Evolutionary conservation across 345 rosid genomes (phyloP).

Genomic region (Arabis alpina): DNA sequence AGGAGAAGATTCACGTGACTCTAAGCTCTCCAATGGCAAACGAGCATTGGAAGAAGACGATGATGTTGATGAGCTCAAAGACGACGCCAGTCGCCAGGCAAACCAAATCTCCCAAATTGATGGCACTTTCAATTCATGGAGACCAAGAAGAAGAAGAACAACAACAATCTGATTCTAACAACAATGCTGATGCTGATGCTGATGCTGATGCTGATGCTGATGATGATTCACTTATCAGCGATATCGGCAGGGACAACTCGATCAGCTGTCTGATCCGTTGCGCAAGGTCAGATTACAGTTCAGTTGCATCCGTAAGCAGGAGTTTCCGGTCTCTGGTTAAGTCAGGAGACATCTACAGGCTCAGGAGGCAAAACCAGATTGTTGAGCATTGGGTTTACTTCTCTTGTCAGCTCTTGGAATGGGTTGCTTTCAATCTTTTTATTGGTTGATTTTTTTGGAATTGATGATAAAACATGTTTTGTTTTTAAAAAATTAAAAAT

Average conservation of each 20-base stretch:
- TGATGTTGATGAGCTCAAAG: slow-evolving; percentile 11
- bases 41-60: too few relatives aligned
- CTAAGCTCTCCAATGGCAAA: too few relatives aligned
- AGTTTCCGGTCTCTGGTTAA: slow-evolving; percentile 53
- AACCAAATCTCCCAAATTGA: not conserved
- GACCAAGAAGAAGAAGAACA: not conserved
- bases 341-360: slow-evolving; percentile 56
- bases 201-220: slow-evolving; percentile 33
- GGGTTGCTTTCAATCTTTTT: slow-evolving; percentile 82
- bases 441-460: too few relatives aligned
- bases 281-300: slow-evolving; percentile 59
- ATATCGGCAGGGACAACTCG: slow-evolving; percentile 69
- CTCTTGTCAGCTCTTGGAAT: slow-evolving; percentile 63
- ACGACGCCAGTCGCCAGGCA: not conserved
- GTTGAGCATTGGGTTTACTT: slow-evolving; percentile 85
- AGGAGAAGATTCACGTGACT: too few relatives aligned
- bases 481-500: too few relatives aligned
- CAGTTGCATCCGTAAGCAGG: slow-evolving; percentile 49
- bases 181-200: not conserved
- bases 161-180: slow-evolving; percentile 18
- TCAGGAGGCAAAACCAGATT: slow-evolving; percentile 47
- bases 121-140: not conserved
- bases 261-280: slow-evolving; percentile 66
- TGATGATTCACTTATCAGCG: slow-evolving; percentile 49
- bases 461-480: too few relatives aligned